Evolutionary conservation across 257 asterid species (phyloP), one percentile per base, ranked within the genome.

Genomic region (Petrea volubilis): DNA sequence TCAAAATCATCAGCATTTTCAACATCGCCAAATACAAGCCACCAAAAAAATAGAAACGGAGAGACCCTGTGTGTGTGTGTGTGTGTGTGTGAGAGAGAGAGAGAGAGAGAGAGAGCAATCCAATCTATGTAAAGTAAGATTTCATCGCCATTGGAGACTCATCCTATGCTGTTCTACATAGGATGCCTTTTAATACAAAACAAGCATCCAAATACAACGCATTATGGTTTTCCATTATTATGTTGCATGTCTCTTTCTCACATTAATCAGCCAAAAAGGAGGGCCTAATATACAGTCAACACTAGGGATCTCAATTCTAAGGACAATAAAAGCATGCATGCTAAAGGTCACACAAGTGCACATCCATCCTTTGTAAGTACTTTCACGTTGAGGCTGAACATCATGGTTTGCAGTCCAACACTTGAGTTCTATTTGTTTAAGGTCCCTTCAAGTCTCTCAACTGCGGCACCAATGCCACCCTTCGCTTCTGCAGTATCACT

Each of bases 401-500:
- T 58, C 68, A 21, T 24, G 41, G 53, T 62, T 49, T 59, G 58
- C 67, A 73, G 68, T 33, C 56, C 60, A 67, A n/a, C 28, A 14
- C 51, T 34, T 21, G 24, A 28, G 40, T 17, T 71, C 80, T 82
- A 85, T 81, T 91, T 86, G 55, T 72, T 81, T 40, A 86, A 64
- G 44, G 80, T 88, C 51, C 84, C 88, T 80, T 89, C 89, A 43
- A 86, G 87, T 74, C 84, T 84, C 78, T 85, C 92, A 31, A 85
- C 91, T 64, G 96, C 96, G 67, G 83, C 90, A 77, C 87, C 86
- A 60, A 86, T 84, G 17, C 88, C 84, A 20, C 80, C 67, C 78
- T 81, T 86, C 4, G 83, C 59, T 80, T 74, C 86, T 6, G 38
- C 72, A 53, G 73, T 7, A 50, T 78, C 86, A 64, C 71, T 40